A percentile compares a stretch with the other conserved stretches of the same genome.
phyloP scores from a whole-genome alignment of 2,329 filamentous ascomycete species.

The Tolypocladium tropicale region DNA sequence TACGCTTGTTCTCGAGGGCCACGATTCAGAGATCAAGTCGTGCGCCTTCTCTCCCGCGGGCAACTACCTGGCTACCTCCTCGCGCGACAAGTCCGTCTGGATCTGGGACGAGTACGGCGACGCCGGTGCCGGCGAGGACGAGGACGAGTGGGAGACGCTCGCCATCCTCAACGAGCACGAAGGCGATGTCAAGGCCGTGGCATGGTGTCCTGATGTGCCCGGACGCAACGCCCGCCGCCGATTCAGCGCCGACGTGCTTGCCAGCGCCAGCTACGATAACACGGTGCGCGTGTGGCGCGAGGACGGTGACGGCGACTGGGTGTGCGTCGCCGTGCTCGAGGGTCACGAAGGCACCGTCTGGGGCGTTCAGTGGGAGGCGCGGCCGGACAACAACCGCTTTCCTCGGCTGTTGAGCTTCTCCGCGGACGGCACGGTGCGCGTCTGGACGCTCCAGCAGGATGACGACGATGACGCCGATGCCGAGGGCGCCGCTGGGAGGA shows the following conservation, averaged over 20 bases:
- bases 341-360: slow-evolving; percentile 84
- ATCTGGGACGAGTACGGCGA: slow-evolving; percentile 81
- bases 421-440: slow-evolving; percentile 66
- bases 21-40: slow-evolving; percentile 86
- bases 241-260: slow-evolving; percentile 62
- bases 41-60: slow-evolving; percentile 66
- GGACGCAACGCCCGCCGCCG: slow-evolving; percentile 33
- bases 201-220: slow-evolving; percentile 70
- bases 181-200: slow-evolving; percentile 87
- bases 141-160: slow-evolving; percentile 95
- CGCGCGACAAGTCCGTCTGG: slow-evolving; percentile 90
- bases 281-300: slow-evolving; percentile 82
- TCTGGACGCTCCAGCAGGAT: slow-evolving; percentile 63
- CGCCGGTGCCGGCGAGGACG: slow-evolving; percentile 54
- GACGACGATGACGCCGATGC: slow-evolving; percentile 18
- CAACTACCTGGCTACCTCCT: slow-evolving; percentile 78
- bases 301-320: slow-evolving; percentile 84
- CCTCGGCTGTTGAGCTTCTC: slow-evolving; percentile 71
- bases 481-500: slow-evolving; percentile 22
- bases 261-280: slow-evolving; percentile 89
- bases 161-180: slow-evolving; percentile 92
- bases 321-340: slow-evolving; percentile 70
- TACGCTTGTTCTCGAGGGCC: slow-evolving; percentile 83
- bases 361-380: slow-evolving; percentile 65
- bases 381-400: slow-evolving; percentile 30